Evolutionary conservation across 2,329 filamentous ascomycete species (phyloP).

Genomic region (Phialemoniopsis sp.): DNA sequence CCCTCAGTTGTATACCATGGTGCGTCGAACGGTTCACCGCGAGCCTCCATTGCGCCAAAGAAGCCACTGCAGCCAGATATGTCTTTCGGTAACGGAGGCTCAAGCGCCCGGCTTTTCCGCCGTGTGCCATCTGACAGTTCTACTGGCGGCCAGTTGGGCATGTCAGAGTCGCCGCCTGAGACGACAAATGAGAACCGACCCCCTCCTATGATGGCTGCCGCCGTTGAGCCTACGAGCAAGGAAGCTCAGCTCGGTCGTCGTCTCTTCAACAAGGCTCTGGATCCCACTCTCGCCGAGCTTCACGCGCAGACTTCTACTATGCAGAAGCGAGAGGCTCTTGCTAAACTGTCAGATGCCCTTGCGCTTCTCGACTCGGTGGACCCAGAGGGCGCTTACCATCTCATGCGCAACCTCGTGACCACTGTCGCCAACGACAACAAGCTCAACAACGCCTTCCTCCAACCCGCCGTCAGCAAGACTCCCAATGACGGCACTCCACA

Average conservation of each 20-base stretch:
- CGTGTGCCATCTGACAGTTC: conserved; percentile 72
- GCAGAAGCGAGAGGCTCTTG: conserved; percentile 76
- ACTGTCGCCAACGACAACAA: conserved; percentile 67
- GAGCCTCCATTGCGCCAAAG: conserved; percentile 45
- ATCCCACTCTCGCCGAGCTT: conserved; percentile 78
- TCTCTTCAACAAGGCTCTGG: conserved; percentile 76
- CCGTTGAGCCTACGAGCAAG: conserved; percentile 62
- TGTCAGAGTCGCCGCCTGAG: conserved; percentile 26
- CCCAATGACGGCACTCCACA: conserved; percentile 41
- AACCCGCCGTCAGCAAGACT: conserved; percentile 23
- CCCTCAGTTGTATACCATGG: conserved; percentile 27
- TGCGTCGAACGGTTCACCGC: conserved; percentile 7
- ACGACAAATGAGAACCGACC: conserved; percentile 59
- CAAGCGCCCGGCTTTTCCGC: conserved; percentile 87
- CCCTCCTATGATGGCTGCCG: conserved; percentile 30
- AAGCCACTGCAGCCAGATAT: conserved; percentile 84
- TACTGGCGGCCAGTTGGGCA: conserved; percentile 31
- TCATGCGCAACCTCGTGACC: conserved; percentile 75
- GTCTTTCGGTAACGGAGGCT: conserved; percentile 90
- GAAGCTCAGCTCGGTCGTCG: conserved; percentile 79
- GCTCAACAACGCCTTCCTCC: conserved; percentile 47
- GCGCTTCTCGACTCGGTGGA: conserved; percentile 80
- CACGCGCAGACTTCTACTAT: conserved; percentile 70
- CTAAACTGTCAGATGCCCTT: conserved; percentile 80
- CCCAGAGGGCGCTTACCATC: conserved; percentile 83